Evolutionary conservation across 768 basidiomycete species (phyloP), one percentile per base, ranked within the genome.

Genomic region (Pleurotus sapidus): DNA sequence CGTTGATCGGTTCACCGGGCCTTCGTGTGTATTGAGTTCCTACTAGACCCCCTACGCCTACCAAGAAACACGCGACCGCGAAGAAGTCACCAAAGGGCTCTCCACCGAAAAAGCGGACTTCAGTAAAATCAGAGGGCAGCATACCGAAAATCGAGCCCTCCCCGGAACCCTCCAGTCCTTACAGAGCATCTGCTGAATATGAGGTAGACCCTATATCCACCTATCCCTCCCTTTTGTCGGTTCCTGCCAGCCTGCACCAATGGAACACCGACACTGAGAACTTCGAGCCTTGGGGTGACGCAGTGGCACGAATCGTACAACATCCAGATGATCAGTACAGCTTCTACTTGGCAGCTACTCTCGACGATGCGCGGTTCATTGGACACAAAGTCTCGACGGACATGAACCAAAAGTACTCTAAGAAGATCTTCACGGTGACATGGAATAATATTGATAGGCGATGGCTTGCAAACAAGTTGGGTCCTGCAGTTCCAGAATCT

Each of bases 361-460:
- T 70, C 38, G 78, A 79, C 25, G 76, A 77, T 2, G 79, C 77
- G 1, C 71, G 79, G 46, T 59, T 79, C 25, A 74, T 92, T 46
- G 81, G 80, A 23, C 92, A 93, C 72, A 74, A 73, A 60, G 78
- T 93, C 50, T 69, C 76, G 18, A 74, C 82, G 4, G 80, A 88
- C 39, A 87, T 91, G 84, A 93, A 90, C 63, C 85, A 86, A 63
- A 79, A 80, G 37, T 88, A 83, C 79, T 81, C 87, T 5, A 69
- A 70, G 30, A 81, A 79, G 57, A 79, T 84, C 67, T 68, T 70
- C 47, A 90, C 95, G 3, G 79, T 98, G 64, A 95, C 95, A 27
- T 98, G 97, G 91, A 96, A 95, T 62, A 79, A 93, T 68, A 67
- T 81, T 42, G 76, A 77, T 40, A 78, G 78, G 78, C n/a, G 70